phyloP scores from a whole-genome alignment of 2,329 filamentous ascomycete genomes.

The Neophaeococcomyces mojaviensis region DNA sequence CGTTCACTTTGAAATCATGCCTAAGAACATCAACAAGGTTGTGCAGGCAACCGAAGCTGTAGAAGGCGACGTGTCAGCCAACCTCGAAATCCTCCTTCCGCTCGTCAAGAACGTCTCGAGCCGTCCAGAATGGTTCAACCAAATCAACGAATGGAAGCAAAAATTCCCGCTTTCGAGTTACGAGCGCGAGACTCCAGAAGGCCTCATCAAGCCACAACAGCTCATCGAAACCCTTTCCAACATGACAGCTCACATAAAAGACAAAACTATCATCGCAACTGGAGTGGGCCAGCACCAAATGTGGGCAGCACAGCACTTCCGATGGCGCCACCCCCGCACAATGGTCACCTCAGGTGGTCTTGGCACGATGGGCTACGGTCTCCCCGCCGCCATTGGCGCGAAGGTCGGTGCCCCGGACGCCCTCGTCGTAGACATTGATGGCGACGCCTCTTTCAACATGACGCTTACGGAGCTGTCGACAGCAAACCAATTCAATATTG shows the following conservation, averaged over 20 bases:
- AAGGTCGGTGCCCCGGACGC: constrained; percentile 78
- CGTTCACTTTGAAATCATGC: constrained; percentile 95
- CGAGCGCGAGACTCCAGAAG: constrained; percentile 66
- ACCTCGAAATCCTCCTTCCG: constrained; percentile 68
- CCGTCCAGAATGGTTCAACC: constrained; percentile 76
- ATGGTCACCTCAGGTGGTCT: constrained; percentile 97
- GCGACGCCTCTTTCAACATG: constrained; percentile 99
- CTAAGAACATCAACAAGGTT: constrained; percentile 99
- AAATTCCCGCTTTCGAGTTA: constrained; percentile 80
- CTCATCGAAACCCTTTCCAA: constrained; percentile 86
- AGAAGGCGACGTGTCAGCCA: constrained; percentile 81
- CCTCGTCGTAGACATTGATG: constrained; percentile 91
- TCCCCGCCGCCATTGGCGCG: constrained; percentile 89
- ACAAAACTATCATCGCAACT: constrained; percentile 80
- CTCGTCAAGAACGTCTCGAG: constrained; percentile 57
- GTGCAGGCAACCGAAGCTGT: constrained; percentile 93
- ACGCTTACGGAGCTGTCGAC: constrained; percentile 92
- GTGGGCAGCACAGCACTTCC: constrained; percentile 96
- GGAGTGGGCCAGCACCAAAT: constrained; percentile 98
- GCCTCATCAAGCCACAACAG: constrained; percentile 88
- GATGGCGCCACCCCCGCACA: constrained; percentile 81
- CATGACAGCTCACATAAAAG: constrained; percentile 70
- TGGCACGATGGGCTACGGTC: constrained; percentile 91
- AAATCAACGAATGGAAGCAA: constrained; percentile 85
- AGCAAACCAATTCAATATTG: constrained; percentile 91